These are phyloP conservation scores for Curvularia eragrostidis DNA, from an alignment of 2,329 filamentous ascomycete species.

Conservation along the genomic window DNA sequence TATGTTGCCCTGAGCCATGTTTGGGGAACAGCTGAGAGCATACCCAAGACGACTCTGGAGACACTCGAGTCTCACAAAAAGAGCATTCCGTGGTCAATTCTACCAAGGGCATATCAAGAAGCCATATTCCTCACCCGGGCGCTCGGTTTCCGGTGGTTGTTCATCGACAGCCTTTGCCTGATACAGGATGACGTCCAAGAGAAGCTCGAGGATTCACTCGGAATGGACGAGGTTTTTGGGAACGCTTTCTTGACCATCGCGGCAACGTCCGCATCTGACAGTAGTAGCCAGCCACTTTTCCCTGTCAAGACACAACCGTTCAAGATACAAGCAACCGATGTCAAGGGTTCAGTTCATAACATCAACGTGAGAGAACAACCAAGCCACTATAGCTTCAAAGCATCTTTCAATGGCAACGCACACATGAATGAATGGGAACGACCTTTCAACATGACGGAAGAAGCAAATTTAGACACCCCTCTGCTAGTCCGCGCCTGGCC, in stretches of 20 bases:
- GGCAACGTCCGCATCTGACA: conserved; percentile 41
- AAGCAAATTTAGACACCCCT: conserved; percentile 40
- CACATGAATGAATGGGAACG: conserved; percentile 48
- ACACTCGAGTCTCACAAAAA: conserved; percentile 38
- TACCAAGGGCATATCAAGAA: conserved; percentile 47
- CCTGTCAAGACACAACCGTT: conserved; percentile 33
- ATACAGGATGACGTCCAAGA: conserved; percentile 41
- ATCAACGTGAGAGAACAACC: conserved; percentile 47
- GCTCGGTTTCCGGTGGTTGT: conserved; percentile 47
- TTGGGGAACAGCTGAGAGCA: conserved; percentile 38
- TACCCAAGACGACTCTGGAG: conserved; percentile 40
- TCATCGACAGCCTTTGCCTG: conserved; percentile 47
- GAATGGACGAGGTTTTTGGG: conserved; percentile 40
- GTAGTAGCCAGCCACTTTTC: conserved; percentile 38
- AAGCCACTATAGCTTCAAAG: conserved; percentile 47
- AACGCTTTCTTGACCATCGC: conserved; percentile 46
- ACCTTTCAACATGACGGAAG: conserved; percentile 40
- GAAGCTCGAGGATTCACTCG: conserved; percentile 36
- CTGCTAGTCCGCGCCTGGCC: conserved; percentile 46
- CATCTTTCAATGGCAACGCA: conserved; percentile 40
- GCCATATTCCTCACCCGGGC: conserved; percentile 44
- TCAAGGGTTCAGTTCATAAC: conserved; percentile 39
- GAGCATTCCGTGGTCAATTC: conserved; percentile 35
- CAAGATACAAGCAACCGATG: conserved; percentile 45
- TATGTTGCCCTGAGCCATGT: conserved; percentile 45